Base-by-base conservation (phyloP, 139 green algal species). In the Chlorella sorokiniana region DNA sequence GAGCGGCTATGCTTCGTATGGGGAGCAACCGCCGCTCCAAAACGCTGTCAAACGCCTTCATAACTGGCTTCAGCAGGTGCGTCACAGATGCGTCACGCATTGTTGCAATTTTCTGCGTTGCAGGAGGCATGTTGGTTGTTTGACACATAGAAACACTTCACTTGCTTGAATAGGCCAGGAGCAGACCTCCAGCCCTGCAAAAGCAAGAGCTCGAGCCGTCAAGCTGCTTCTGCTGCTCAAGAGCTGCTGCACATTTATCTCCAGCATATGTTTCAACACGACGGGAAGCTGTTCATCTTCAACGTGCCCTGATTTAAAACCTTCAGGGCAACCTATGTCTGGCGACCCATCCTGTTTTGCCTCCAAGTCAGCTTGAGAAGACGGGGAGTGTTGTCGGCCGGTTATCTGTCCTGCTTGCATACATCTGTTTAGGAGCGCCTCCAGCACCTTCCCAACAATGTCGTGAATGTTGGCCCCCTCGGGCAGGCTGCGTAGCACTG, bases 401-500 rank as follows among this genome's bases (percentile, higher is more conserved):
- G n/a, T n/a, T n/a, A n/a, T n/a, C n/a, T n/a, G n/a, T n/a, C n/a
- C n/a, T n/a, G n/a, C n/a, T n/a, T n/a, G n/a, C n/a, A n/a, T n/a
- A n/a, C n/a, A n/a, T n/a, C n/a, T n/a, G n/a, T n/a, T n/a, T 35
- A 82, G 33, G 9, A 75, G 25, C 25, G 63, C 11, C 27, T 31
- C 10, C 44, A 82, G 62, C 33, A 52, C 63, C 4, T 18, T 11
- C 20, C 14, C 51, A 4, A 82, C 20, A 7, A 40, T 31, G 14
- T 65, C 20, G 23, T 74, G 37, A 22, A 65, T 31, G 7, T 73
- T 82, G 8, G 90, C 88, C 75, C 96, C 90, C 31, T 90, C 87
- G 0, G 94, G 95, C 52, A 98, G 78, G 25, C 48, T 65, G 5
- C 87, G 85, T 61, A 98, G 77, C 54, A 98, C 93, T 33, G 88